phyloP scores from a whole-genome alignment of 345 rosid species.

The Populus pruinosa region DNA sequence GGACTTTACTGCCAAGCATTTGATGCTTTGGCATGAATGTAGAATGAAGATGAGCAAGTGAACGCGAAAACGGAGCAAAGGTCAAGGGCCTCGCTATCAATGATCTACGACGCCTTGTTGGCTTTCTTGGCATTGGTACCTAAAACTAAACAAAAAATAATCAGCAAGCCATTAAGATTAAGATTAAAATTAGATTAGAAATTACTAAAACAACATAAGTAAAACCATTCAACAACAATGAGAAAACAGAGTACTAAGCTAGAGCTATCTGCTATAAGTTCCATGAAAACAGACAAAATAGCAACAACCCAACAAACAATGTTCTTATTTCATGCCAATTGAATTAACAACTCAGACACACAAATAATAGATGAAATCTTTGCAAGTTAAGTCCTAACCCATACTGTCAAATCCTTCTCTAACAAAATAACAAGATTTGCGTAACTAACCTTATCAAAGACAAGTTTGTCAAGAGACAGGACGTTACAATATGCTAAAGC shows the following conservation, averaged over 20 bases:
- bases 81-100: slow-evolving; percentile 45
- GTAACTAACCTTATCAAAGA: neutral
- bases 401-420: neutral
- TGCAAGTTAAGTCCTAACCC: neutral
- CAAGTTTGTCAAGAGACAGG: neutral
- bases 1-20: slow-evolving; percentile 17
- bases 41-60: slow-evolving; percentile 43
- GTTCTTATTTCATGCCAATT: neutral
- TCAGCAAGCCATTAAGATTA: neutral
- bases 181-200: neutral
- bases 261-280: neutral
- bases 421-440: neutral
- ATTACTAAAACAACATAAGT: neutral
- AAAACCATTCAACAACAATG: neutral
- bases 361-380: neutral
- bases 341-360: neutral
- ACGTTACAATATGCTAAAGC: neutral
- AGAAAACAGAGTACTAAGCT: neutral
- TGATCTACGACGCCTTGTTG: slow-evolving; percentile 31
- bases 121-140: slow-evolving; percentile 24
- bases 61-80: slow-evolving; percentile 69
- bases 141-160: neutral
- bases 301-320: neutral
- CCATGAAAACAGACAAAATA: neutral
- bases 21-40: slow-evolving; percentile 31